Conservation (phyloP, 164 flowering plant species). For the Stephania cephalantha region DNA sequence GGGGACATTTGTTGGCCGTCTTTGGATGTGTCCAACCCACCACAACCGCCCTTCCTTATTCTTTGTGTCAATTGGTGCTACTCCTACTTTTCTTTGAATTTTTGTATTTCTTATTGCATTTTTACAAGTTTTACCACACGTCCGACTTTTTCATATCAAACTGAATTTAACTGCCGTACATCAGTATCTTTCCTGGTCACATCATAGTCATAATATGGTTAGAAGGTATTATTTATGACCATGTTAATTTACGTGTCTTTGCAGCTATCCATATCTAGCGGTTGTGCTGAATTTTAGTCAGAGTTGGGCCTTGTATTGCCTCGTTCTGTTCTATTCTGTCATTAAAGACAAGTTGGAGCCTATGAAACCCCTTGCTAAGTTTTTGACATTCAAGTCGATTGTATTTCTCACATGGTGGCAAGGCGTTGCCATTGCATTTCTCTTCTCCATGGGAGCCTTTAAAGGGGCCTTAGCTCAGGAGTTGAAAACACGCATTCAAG, state of each 20-base stretch:
- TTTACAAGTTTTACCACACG: no score
- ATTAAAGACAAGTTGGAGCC: slow-evolving; percentile 80
- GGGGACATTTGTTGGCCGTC: not conserved
- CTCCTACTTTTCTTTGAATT: no score
- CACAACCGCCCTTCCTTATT: not conserved
- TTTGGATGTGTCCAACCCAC: not conserved
- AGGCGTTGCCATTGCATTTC: slow-evolving; percentile 89
- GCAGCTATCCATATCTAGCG: slow-evolving; percentile 97
- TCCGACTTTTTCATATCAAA: no score
- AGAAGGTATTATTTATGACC: not conserved
- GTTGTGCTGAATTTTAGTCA: slow-evolving; percentile 93
- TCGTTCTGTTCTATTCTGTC: slow-evolving; percentile 88
- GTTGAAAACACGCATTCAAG: slow-evolving; percentile 84
- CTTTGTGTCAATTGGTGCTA: no score
- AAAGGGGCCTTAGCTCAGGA: slow-evolving; percentile 78
- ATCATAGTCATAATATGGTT: not conserved
- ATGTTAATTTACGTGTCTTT: slow-evolving; percentile 16
- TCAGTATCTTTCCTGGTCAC: not conserved
- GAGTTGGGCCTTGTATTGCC: slow-evolving; percentile 98
- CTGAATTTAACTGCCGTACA: not conserved
- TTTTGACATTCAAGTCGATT: slow-evolving; percentile 87
- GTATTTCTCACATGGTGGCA: slow-evolving; percentile 99
- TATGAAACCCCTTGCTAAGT: slow-evolving; percentile 91
- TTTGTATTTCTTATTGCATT: no score
- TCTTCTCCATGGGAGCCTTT: slow-evolving; percentile 84